Conservation (phyloP, 768 basidiomycete species). For the Pilatotrama ljubarskyi region DNA sequence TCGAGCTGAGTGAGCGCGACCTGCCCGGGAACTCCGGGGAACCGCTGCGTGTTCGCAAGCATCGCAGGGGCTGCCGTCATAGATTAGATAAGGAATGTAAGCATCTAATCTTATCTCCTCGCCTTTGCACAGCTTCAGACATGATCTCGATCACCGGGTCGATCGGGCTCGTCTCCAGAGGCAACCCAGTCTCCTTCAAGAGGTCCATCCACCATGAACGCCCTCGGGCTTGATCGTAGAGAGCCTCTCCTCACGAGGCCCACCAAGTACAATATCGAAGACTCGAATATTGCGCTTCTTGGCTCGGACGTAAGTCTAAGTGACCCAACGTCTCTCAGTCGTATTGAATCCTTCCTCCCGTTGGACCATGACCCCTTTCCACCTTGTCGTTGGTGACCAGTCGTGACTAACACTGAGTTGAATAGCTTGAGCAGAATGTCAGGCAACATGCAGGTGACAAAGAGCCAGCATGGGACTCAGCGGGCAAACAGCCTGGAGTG, state of each 20-base stretch:
- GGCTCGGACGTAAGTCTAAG: conserved; percentile 54
- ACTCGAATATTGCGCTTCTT: conserved; percentile 62
- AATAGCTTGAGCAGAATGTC: conserved; percentile 57
- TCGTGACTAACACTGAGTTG: background rate
- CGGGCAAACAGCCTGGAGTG: conserved; percentile 44
- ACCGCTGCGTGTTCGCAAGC: background rate
- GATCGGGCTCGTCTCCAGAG: background rate
- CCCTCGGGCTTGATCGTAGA: background rate
- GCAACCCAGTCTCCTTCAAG: background rate
- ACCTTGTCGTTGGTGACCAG: background rate
- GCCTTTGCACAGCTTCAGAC: background rate
- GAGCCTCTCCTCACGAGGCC: conserved; percentile 39
- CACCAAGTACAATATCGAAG: conserved; percentile 55
- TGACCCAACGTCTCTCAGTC: background rate
- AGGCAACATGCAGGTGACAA: conserved; percentile 51
- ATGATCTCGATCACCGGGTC: background rate
- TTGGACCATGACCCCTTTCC: background rate
- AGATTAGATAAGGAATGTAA: background rate
- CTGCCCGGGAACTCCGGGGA: background rate
- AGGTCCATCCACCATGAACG: background rate
- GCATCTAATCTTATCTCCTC: background rate
- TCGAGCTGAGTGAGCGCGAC: conserved; percentile 3
- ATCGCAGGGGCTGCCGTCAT: background rate
- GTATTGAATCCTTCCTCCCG: background rate
- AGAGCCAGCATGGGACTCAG: conserved; percentile 52